Conservation (phyloP, 2,329 filamentous ascomycete genomes). For the Raffaelea ambrosiae region DNA sequence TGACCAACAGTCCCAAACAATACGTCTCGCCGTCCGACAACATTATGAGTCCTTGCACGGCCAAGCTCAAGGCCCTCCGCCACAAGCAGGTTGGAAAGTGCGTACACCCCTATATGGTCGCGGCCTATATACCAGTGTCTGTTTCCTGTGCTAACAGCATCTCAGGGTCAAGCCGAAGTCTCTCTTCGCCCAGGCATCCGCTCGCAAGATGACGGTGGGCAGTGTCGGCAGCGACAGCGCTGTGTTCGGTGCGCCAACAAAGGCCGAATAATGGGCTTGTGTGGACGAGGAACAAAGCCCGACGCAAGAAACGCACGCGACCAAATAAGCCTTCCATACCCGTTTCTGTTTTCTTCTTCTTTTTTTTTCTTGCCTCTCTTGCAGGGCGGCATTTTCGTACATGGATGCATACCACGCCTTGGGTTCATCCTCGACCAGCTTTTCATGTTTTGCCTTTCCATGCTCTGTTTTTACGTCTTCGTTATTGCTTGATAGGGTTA, state of each 20-base stretch:
- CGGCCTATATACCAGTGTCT: too few species aligned
- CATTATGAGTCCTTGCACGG: constrained; percentile 80
- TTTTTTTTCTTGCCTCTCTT: not conserved
- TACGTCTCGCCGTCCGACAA: constrained; percentile 82
- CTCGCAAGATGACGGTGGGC: constrained; percentile 45
- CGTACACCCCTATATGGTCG: too few species aligned
- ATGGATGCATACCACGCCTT: too few species aligned
- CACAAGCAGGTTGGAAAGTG: constrained; percentile 75
- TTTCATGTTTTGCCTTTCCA: not conserved
- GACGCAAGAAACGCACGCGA: too few species aligned
- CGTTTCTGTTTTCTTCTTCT: not conserved
- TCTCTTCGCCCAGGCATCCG: constrained; percentile 56
- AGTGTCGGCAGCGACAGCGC: constrained; percentile 35
- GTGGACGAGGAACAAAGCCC: too few species aligned
- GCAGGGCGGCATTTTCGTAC: too few species aligned
- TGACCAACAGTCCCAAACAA: constrained; percentile 17
- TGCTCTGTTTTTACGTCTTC: not conserved
- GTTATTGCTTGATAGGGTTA: not conserved
- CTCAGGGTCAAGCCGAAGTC: constrained; percentile 57
- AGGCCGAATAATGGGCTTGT: too few species aligned
- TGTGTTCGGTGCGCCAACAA: constrained; percentile 21
- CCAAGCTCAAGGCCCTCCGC: constrained; percentile 73
- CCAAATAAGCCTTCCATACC: too few species aligned
- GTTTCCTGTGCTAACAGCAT: not conserved
- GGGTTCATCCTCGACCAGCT: too few species aligned